These are phyloP conservation scores for Harringtonia lauricola DNA, from an alignment of 2,329 filamentous ascomycete genomes.

Conservation along the genomic window DNA sequence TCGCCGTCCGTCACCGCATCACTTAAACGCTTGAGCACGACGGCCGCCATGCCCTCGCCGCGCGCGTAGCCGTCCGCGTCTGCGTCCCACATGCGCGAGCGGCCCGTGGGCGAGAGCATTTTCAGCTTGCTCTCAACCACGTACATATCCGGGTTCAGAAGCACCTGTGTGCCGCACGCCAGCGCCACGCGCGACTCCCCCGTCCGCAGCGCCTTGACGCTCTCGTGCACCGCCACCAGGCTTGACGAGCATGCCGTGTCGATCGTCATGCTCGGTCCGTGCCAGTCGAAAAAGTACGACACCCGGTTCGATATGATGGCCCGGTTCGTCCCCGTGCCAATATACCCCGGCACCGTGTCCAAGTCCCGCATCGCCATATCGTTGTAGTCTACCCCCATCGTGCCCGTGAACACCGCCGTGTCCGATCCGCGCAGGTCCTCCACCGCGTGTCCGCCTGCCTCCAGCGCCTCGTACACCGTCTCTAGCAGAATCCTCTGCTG, in stretches of 20 bases:
- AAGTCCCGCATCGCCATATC: conserved; percentile 13
- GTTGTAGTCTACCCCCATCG: conserved; percentile 16
- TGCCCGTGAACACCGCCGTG: conserved; percentile 15
- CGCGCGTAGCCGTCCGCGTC: conserved; percentile 35
- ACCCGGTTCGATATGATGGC: conserved; percentile 34
- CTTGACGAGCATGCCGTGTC: conserved; percentile 43
- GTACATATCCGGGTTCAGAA: neutral
- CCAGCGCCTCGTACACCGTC: conserved; percentile 53
- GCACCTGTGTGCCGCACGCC: conserved; percentile 1
- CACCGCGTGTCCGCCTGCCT: conserved; percentile 17
- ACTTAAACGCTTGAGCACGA: conserved; percentile 31
- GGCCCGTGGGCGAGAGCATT: conserved; percentile 3
- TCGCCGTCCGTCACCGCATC: conserved; percentile 26
- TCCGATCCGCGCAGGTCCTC: neutral
- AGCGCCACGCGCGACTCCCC: conserved; percentile 11
- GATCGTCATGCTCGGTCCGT: conserved; percentile 39
- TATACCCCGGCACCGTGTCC: conserved; percentile 1
- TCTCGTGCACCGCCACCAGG: conserved; percentile 32
- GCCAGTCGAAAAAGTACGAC: conserved; percentile 43
- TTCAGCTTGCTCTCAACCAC: neutral
- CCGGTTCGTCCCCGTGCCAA: neutral
- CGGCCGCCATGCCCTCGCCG: conserved; percentile 33
- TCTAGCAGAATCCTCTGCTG: conserved; percentile 53
- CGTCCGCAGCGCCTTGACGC: conserved; percentile 16
- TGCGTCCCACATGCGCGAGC: conserved; percentile 28